These are phyloP conservation scores for Rubroboletus satanas DNA, from an alignment of 768 basidiomycete species.

Conservation along the genomic window DNA sequence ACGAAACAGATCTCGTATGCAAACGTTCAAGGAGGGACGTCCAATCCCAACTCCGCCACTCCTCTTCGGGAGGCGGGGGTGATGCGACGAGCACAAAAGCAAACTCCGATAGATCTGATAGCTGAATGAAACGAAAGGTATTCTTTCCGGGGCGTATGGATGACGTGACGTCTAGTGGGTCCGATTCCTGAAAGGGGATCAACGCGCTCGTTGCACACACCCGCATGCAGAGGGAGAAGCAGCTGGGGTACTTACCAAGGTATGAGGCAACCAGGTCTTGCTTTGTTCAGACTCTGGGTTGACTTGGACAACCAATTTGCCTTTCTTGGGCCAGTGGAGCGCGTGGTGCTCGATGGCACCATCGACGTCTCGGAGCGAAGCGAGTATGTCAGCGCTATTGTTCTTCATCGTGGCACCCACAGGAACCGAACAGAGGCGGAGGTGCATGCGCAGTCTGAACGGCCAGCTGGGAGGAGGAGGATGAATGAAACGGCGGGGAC, in stretches of 20 bases:
- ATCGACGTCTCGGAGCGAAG: conserved; percentile 3
- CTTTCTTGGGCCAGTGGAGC: conserved; percentile 42
- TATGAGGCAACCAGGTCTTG: conserved; percentile 41
- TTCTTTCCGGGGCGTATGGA: conserved; percentile 44
- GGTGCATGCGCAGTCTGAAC: conserved; percentile 16
- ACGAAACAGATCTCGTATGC: neutral
- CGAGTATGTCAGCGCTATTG: neutral
- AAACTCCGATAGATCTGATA: conserved; percentile 39
- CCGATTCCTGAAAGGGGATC: conserved; percentile 24
- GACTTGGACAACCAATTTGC: conserved; percentile 43
- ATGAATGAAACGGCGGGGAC: neutral
- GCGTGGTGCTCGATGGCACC: conserved; percentile 14
- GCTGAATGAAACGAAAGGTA: conserved; percentile 47
- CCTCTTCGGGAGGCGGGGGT: conserved; percentile 19
- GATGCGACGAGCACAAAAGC: conserved; percentile 45
- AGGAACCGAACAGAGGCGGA: conserved; percentile 23
- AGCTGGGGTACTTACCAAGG: conserved; percentile 35
- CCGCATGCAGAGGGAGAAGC: neutral
- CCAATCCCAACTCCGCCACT: conserved; percentile 26
- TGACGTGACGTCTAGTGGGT: conserved; percentile 40
- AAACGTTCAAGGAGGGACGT: conserved; percentile 6
- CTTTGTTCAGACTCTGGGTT: conserved; percentile 36
- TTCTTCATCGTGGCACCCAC: neutral
- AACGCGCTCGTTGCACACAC: neutral
- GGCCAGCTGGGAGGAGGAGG: neutral